phyloP scores from a whole-genome alignment of 106 monocot species.

The Ottelia alismoides region DNA sequence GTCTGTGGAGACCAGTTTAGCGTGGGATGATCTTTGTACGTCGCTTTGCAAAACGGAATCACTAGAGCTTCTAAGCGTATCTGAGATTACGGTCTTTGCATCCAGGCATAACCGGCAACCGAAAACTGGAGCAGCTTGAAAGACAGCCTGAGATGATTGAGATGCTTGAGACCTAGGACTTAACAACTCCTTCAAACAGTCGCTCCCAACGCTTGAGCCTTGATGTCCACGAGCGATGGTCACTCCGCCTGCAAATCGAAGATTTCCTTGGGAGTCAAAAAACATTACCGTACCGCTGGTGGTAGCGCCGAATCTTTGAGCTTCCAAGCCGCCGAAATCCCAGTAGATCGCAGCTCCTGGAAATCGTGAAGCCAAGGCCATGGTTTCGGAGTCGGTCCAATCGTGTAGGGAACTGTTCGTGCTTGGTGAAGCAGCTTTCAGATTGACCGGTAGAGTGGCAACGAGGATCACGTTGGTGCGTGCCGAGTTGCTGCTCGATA shows the following conservation, averaged over 20 bases:
- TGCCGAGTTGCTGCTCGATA: not conserved
- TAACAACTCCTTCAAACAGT: not conserved
- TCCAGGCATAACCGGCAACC: not conserved
- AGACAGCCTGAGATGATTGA: too few relatives aligned
- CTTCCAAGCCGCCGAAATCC: not conserved
- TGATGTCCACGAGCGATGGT: not conserved
- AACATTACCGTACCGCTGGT: not conserved
- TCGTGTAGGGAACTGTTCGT: too few relatives aligned
- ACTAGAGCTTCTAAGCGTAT: too few relatives aligned
- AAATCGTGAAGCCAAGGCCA: not conserved
- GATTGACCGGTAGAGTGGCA: not conserved
- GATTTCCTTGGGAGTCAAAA: not conserved
- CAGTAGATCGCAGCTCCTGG: not conserved
- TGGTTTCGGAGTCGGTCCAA: not conserved
- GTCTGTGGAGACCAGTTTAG: not conserved
- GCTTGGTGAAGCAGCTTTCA: too few relatives aligned
- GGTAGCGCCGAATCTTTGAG: not conserved
- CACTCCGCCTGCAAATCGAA: not conserved
- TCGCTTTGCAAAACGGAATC: too few relatives aligned
- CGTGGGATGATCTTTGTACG: not conserved
- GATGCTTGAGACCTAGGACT: not conserved
- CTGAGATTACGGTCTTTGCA: too few relatives aligned
- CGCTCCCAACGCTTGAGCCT: not conserved
- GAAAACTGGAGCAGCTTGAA: not conserved
- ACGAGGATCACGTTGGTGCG: not conserved